These are phyloP conservation scores for Grigorovia yakushimaensis DNA, from an alignment of 805 yeast genomes.

Conservation along the genomic window DNA sequence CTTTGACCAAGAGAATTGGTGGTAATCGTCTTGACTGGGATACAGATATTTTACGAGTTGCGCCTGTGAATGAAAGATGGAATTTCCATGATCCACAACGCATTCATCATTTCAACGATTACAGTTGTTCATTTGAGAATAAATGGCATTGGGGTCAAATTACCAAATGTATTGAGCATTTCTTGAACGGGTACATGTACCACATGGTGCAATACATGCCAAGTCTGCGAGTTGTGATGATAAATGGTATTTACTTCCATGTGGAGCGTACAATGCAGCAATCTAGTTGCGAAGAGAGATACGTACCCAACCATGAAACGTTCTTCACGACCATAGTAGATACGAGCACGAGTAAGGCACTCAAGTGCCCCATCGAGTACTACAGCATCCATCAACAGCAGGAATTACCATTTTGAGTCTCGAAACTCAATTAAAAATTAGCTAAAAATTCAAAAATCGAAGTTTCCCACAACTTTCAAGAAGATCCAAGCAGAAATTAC, in stretches of 20 bases:
- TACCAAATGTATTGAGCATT: slow-evolving; percentile 37
- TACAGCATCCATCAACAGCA: neutral
- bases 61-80: slow-evolving; percentile 35
- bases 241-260: slow-evolving; percentile 36
- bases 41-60: slow-evolving; percentile 23
- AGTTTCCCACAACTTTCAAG: too few species aligned
- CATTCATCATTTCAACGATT: slow-evolving; percentile 33
- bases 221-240: slow-evolving; percentile 22
- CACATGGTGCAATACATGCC: slow-evolving; percentile 30
- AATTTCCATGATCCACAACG: slow-evolving; percentile 39
- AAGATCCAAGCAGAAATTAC: too few species aligned
- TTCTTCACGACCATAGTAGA: slow-evolving; percentile 4
- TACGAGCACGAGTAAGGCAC: neutral
- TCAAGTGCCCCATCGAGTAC: slow-evolving; percentile 1
- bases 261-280: too few species aligned
- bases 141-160: slow-evolving; percentile 32
- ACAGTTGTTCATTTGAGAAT: slow-evolving; percentile 36
- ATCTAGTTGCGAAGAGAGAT: too few species aligned
- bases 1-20: slow-evolving; percentile 30
- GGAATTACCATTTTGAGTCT: too few species aligned
- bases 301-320: slow-evolving; percentile 1
- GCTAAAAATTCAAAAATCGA: too few species aligned
- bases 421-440: too few species aligned
- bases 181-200: slow-evolving; percentile 35
- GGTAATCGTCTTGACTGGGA: slow-evolving; percentile 20